A percentile compares a stretch with the other conserved stretches of the same genome.
phyloP scores from a whole-genome alignment of 495 filamentous ascomycete genomes.

The Lasiosphaeriaceae sp. region DNA sequence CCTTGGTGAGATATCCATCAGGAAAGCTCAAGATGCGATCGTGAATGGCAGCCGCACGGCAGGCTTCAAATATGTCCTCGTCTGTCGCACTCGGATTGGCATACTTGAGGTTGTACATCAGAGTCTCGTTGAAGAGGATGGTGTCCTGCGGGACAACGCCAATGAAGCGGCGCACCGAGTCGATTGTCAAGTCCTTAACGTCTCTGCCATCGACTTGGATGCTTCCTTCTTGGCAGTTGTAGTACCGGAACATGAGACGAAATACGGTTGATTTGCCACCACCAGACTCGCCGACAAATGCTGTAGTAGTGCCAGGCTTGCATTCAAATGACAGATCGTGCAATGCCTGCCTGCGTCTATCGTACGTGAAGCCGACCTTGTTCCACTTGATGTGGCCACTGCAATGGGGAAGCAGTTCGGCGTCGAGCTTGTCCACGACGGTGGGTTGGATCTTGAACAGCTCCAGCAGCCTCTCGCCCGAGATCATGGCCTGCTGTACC shows the following conservation, averaged over 20 bases:
- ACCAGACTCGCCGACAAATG: constrained; percentile 91
- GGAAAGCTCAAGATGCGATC: constrained; percentile 94
- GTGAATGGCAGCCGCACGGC: constrained; percentile 88
- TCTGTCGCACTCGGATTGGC: constrained; percentile 82
- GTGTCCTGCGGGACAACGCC: constrained; percentile 97
- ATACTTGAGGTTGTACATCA: constrained; percentile 97
- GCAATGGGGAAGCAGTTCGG: constrained; percentile 55
- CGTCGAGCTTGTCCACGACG: constrained; percentile 63
- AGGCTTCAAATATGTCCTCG: constrained; percentile 85
- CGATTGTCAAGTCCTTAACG: constrained; percentile 81
- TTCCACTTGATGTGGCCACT: constrained; percentile 80
- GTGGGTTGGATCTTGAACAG: constrained; percentile 87
- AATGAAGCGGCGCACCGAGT: constrained; percentile 85
- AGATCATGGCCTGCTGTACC: constrained; percentile 95
- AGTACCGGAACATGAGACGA: constrained; percentile 91
- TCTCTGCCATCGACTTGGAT: constrained; percentile 83
- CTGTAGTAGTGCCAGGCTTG: constrained; percentile 85
- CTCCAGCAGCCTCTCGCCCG: constrained; percentile 90
- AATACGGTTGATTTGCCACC: constrained; percentile 98
- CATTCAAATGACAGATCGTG: constrained; percentile 78
- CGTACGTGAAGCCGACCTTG: constrained; percentile 87
- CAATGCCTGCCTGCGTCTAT: constrained; percentile 79
- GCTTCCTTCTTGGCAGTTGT: constrained; percentile 71
- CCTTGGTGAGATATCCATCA: constrained; percentile 85
- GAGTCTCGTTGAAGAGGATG: constrained; percentile 89